phyloP scores from a whole-genome alignment of 805 yeast species.

The Teunomyces stri region DNA sequence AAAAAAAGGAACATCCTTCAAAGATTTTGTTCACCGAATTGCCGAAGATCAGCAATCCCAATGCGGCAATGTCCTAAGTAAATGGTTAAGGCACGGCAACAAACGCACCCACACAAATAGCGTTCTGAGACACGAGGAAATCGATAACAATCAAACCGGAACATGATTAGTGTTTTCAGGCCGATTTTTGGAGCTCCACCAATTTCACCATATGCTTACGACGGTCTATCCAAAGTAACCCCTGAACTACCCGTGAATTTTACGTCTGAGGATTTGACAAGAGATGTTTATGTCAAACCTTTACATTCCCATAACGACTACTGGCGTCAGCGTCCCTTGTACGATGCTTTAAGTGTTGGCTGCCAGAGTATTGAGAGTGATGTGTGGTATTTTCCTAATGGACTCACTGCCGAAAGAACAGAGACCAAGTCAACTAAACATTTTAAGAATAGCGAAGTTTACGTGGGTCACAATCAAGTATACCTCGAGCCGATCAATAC shows the following conservation, averaged over 20 bases:
- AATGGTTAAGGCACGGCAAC: constrained; percentile 1
- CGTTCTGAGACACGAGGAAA: background rate
- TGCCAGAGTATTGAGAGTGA: constrained; percentile 65
- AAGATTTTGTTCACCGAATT: background rate
- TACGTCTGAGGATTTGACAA: constrained; percentile 26
- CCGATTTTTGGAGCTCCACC: constrained; percentile 6
- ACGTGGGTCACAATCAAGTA: constrained; percentile 60
- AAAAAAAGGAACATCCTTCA: background rate
- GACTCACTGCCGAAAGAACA: constrained; percentile 29
- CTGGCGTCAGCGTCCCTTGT: constrained; percentile 57
- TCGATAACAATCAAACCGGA: background rate
- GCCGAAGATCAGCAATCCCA: background rate
- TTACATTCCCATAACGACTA: constrained; percentile 73
- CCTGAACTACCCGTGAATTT: constrained; percentile 20
- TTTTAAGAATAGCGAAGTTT: constrained; percentile 40
- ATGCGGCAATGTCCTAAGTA: background rate
- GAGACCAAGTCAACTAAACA: constrained; percentile 17
- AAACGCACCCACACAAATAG: background rate
- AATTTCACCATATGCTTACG: constrained; percentile 5
- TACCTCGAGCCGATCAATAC: constrained; percentile 47
- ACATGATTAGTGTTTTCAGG: constrained; percentile 16
- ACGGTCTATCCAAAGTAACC: constrained; percentile 11
- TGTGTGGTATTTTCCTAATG: constrained; percentile 48
- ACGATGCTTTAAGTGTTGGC: constrained; percentile 57
- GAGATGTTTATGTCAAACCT: constrained; percentile 40